Percentiles rank a stretch among this genome's conserved stretches.
phyloP scores from a whole-genome alignment of 768 basidiomycete species.

The Amanita thiersii region DNA sequence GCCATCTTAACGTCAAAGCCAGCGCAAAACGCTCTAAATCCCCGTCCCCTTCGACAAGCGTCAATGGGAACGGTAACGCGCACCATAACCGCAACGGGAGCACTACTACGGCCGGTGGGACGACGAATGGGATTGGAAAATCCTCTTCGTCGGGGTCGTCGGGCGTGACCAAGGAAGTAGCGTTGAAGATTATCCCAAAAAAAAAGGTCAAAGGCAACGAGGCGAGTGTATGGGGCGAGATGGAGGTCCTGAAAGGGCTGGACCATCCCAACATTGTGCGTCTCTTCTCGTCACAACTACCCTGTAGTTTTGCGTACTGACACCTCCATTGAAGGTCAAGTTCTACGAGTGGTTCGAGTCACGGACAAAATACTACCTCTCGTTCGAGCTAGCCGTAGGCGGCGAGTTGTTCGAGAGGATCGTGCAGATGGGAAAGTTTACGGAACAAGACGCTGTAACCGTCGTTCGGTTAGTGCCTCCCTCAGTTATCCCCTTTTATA shows the following conservation, averaged over 20 bases:
- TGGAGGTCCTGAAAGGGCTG: slow-evolving; percentile 84
- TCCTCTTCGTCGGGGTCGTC: neutral
- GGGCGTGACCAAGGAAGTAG: slow-evolving; percentile 60
- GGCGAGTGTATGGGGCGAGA: slow-evolving; percentile 83
- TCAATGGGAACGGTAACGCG: slow-evolving; percentile 12
- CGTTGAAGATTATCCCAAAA: slow-evolving; percentile 88
- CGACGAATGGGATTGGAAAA: slow-evolving; percentile 12
- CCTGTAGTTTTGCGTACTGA: too few species aligned
- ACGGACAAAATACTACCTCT: slow-evolving; percentile 88
- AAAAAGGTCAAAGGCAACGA: slow-evolving; percentile 94
- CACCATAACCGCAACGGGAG: neutral
- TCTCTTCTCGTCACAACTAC: slow-evolving; percentile 10
- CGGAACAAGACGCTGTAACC: slow-evolving; percentile 80
- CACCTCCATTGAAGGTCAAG: slow-evolving; percentile 89
- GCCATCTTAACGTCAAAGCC: too few species aligned
- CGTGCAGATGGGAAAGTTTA: slow-evolving; percentile 79
- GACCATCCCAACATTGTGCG: slow-evolving; percentile 88
- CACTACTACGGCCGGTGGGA: slow-evolving; percentile 9
- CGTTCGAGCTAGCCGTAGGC: slow-evolving; percentile 88
- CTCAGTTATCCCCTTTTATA: neutral
- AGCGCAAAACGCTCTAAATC: too few species aligned
- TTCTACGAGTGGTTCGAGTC: slow-evolving; percentile 98
- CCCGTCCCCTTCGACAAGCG: slow-evolving; percentile 16
- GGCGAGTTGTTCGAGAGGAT: slow-evolving; percentile 95
- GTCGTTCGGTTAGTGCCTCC: slow-evolving; percentile 54